Conservation (phyloP, 352 stramenopile species). For the Phytophthora fragariaefolia region DNA sequence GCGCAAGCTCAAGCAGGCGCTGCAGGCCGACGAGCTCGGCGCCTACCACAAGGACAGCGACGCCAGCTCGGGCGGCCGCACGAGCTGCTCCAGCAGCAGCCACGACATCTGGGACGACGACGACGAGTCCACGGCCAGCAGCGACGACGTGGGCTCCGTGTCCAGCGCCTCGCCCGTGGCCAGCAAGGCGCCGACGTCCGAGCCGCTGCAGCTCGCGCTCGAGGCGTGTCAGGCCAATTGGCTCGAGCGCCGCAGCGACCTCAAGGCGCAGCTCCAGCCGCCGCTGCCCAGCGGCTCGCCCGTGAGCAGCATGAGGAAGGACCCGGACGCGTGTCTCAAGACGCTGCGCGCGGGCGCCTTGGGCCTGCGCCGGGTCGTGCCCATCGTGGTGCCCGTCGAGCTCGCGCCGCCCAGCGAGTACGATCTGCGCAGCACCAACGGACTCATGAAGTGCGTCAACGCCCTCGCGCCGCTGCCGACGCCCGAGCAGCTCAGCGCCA, state of each 20-base stretch:
- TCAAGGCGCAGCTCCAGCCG: slow-evolving; percentile 17
- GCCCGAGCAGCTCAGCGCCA: slow-evolving; percentile 63
- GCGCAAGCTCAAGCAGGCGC: slow-evolving; percentile 41
- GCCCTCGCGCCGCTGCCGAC: slow-evolving; percentile 62
- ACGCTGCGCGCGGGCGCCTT: slow-evolving; percentile 8
- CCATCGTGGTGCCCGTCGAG: slow-evolving; percentile 63
- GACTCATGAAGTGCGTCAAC: slow-evolving; percentile 84
- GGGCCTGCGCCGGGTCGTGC: slow-evolving; percentile 44
- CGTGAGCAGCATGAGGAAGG: slow-evolving; percentile 15
- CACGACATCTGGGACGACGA: slow-evolving; percentile 59
- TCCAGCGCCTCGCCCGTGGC: slow-evolving; percentile 25
- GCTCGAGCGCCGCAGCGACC: slow-evolving; percentile 21
- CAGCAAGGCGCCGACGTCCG: slow-evolving; percentile 8
- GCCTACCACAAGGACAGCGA: slow-evolving; percentile 33
- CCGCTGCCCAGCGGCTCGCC: slow-evolving; percentile 20
- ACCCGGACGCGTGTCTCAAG: slow-evolving; percentile 20
- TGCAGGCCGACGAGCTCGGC: slow-evolving; percentile 9
- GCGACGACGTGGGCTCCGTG: slow-evolving; percentile 44
- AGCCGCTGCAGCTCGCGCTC: slow-evolving; percentile 28
- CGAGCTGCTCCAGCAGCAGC: slow-evolving; percentile 54
- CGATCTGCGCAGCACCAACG: slow-evolving; percentile 82
- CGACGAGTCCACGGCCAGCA: slow-evolving; percentile 44
- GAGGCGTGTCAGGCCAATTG: slow-evolving; percentile 24
- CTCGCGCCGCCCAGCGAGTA: slow-evolving; percentile 71
- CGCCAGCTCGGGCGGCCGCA: slow-evolving; percentile 42